Conservation (phyloP, 495 filamentous ascomycete genomes). For the Bacidia gigantensis region DNA sequence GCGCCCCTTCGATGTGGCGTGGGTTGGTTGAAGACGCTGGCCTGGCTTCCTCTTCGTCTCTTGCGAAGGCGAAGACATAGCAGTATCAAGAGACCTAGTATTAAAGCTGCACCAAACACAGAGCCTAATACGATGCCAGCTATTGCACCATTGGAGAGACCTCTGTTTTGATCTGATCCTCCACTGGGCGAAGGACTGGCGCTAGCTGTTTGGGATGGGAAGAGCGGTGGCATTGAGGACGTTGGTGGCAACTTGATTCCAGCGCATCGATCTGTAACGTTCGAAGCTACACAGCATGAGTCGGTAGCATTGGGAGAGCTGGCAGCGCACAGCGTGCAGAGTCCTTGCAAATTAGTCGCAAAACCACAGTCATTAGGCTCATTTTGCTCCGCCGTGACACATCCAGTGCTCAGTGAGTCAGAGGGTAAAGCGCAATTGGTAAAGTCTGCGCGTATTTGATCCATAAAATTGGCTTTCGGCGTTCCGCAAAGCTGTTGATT, state of each 20-base stretch:
- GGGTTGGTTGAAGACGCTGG: conserved; percentile 77
- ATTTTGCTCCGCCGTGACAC: conserved; percentile 63
- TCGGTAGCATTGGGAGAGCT: conserved; percentile 85
- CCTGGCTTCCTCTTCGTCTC: conserved; percentile 45
- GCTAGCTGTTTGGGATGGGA: conserved; percentile 28
- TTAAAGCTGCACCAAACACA: conserved; percentile 52
- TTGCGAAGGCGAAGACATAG: conserved; percentile 38
- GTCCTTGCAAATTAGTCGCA: conserved; percentile 59
- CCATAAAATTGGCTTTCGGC: conserved; percentile 46
- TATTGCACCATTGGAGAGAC: conserved; percentile 70
- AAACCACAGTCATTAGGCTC: conserved; percentile 85
- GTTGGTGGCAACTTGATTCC: conserved; percentile 63
- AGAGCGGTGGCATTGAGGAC: conserved; percentile 55
- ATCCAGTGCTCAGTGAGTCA: conserved; percentile 57
- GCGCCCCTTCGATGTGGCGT: conserved; percentile 54
- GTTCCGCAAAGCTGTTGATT: conserved; percentile 59
- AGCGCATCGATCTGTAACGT: conserved; percentile 53
- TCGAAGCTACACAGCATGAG: conserved; percentile 81
- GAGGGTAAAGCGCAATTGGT: conserved; percentile 74
- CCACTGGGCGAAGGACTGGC: conserved; percentile 31
- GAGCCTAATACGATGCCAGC: conserved; percentile 83
- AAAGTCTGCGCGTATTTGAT: conserved; percentile 83
- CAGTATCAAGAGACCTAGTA: conserved; percentile 48
- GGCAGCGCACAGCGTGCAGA: conserved; percentile 74
- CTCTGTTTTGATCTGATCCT: conserved; percentile 22